phyloP scores from a whole-genome alignment of 2,329 filamentous ascomycete genomes.

The Aspergillus sp. region DNA sequence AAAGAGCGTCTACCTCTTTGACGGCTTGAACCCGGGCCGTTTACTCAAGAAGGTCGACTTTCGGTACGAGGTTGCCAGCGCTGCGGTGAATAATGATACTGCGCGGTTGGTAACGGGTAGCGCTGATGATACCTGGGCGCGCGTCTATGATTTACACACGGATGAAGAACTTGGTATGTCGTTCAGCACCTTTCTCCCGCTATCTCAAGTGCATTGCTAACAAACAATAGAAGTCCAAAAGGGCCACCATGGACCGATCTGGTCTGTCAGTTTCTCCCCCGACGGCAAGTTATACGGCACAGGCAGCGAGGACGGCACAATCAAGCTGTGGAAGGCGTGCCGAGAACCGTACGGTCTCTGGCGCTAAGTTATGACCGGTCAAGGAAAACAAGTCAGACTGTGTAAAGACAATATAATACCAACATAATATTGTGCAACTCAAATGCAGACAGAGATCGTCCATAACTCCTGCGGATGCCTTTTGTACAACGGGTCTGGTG shows the following conservation, averaged over 20 bases:
- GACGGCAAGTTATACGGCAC: constrained; percentile 97
- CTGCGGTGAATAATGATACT: constrained; percentile 80
- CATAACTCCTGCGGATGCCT: not conserved
- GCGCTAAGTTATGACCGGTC: constrained; percentile 47
- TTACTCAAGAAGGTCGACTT: constrained; percentile 80
- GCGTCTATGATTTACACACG: constrained; percentile 86
- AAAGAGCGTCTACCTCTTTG: constrained; percentile 91
- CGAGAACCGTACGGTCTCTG: constrained; percentile 68
- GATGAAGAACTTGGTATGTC: constrained; percentile 72
- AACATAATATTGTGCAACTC: not conserved
- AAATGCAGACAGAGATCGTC: not conserved
- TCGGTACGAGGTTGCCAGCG: constrained; percentile 85
- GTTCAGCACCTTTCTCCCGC: not conserved
- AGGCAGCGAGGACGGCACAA: constrained; percentile 94
- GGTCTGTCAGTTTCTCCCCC: constrained; percentile 92
- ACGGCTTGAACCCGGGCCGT: constrained; percentile 69
- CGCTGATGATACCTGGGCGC: constrained; percentile 93
- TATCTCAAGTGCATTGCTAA: constrained; percentile 8
- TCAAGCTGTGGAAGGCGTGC: constrained; percentile 83
- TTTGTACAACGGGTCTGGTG: not conserved
- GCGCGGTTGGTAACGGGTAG: constrained; percentile 88
- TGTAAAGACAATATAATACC: constrained; percentile 3
- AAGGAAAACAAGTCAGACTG: not conserved
- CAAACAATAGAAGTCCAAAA: constrained; percentile 76
- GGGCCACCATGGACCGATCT: constrained; percentile 95